These are phyloP conservation scores for Magnusiomyces ingens DNA, from an alignment of 1,139 yeast species.

Conservation along the genomic window DNA sequence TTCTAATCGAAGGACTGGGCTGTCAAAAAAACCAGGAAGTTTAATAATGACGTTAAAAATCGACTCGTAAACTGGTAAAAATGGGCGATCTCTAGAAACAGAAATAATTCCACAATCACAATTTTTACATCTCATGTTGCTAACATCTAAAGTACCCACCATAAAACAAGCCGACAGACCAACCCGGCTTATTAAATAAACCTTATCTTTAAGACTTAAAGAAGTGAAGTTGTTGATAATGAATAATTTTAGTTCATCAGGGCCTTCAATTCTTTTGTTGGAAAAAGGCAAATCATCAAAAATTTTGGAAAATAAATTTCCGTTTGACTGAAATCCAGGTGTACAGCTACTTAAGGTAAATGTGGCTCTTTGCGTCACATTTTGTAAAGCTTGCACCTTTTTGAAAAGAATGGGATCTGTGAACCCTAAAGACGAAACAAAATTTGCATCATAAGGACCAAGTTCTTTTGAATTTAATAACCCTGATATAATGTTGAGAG, in stretches of 20 bases:
- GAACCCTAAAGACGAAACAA: neutral
- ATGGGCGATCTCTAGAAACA: neutral
- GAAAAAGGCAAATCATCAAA: neutral
- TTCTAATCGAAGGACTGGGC: slow-evolving; percentile 18
- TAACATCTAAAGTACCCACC: slow-evolving; percentile 1
- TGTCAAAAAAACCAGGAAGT: slow-evolving; percentile 16
- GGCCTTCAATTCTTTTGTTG: neutral
- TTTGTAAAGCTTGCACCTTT: neutral
- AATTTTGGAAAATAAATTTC: neutral
- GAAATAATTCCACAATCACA: neutral
- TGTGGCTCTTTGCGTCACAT: neutral
- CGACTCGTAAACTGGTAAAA: slow-evolving; percentile 3
- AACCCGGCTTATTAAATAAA: neutral
- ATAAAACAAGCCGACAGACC: slow-evolving; percentile 2
- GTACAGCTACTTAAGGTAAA: neutral
- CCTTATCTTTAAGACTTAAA: neutral
- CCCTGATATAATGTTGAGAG: neutral
- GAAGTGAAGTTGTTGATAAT: neutral
- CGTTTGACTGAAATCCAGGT: neutral
- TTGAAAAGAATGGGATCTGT: neutral
- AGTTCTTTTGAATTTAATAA: neutral
- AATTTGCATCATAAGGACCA: neutral
- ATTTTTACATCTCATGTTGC: neutral
- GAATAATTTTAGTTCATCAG: neutral
- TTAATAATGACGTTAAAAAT: slow-evolving; percentile 5